phyloP scores from a whole-genome alignment of 83 land plant genomes.

The Picea engelmannii region DNA sequence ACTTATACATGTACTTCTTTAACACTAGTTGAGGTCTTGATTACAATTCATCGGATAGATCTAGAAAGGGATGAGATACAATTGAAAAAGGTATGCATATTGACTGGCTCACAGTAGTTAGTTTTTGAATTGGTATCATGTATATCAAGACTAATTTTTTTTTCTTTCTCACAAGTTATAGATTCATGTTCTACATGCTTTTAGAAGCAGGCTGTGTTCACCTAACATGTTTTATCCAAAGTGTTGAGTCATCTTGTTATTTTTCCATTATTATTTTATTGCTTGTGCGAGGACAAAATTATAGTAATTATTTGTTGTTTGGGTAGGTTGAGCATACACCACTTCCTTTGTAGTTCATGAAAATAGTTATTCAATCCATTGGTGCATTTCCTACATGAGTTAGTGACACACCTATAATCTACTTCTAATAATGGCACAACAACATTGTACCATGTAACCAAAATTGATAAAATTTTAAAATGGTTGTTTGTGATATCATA shows the following conservation, averaged over 20 bases:
- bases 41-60: slow-evolving; percentile 93
- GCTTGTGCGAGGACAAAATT: neutral
- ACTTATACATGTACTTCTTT: too few species aligned
- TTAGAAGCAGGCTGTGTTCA: slow-evolving; percentile 82
- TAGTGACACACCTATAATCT: neutral
- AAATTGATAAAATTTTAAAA: neutral
- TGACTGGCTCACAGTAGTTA: neutral
- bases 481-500: neutral
- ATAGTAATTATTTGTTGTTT: neutral
- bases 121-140: neutral
- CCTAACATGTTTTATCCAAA: slow-evolving; percentile 31
- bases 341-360: slow-evolving; percentile 63
- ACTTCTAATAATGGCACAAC: neutral
- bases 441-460: neutral
- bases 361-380: slow-evolving; percentile 90
- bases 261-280: neutral
- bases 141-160: neutral
- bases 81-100: neutral
- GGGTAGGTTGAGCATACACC: slow-evolving; percentile 77
- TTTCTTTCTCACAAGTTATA: slow-evolving; percentile 55
- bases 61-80: slow-evolving; percentile 87
- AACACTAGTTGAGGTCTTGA: slow-evolving; percentile 55
- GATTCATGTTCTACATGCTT: slow-evolving; percentile 97
- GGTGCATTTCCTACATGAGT: slow-evolving; percentile 83
- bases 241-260: too few species aligned